phyloP scores from a whole-genome alignment of 2,329 filamentous ascomycete genomes.

The Thermochaetoides dissita region DNA sequence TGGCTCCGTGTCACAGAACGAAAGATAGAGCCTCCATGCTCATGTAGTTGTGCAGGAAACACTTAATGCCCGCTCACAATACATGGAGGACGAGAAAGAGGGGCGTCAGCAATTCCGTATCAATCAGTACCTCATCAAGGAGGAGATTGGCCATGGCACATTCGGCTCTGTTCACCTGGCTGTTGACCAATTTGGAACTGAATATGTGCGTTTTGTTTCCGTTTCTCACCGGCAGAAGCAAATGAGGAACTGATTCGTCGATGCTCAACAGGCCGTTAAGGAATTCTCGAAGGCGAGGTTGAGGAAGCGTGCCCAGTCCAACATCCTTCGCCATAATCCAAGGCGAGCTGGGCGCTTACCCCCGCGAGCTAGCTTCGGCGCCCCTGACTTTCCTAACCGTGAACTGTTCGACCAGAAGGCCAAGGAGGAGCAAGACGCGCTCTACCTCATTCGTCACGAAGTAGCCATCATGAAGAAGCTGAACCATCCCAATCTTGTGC shows the following conservation, averaged over 20 bases:
- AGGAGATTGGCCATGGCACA: conserved; percentile 92
- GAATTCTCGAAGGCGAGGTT: conserved; percentile 91
- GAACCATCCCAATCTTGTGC: conserved; percentile 86
- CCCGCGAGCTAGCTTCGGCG: conserved; percentile 15
- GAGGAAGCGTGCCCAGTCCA: conserved; percentile 78
- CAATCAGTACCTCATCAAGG: conserved; percentile 87
- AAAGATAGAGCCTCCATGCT: not conserved
- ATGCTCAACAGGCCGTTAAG: conserved; percentile 61
- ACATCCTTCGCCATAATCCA: conserved; percentile 44
- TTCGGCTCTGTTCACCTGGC: conserved; percentile 89
- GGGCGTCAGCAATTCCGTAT: conserved; percentile 71
- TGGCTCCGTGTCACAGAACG: not conserved
- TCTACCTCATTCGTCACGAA: conserved; percentile 85
- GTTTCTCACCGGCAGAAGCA: no score
- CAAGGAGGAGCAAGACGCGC: conserved; percentile 52
- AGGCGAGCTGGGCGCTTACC: conserved; percentile 9
- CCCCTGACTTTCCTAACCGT: conserved; percentile 10
- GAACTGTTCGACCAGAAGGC: conserved; percentile 28
- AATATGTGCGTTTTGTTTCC: conserved; percentile 57
- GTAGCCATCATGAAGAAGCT: conserved; percentile 99
- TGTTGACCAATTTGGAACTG: conserved; percentile 74
- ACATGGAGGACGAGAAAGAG: conserved; percentile 71
- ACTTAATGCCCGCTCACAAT: conserved; percentile 75
- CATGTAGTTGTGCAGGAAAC: conserved; percentile 51
- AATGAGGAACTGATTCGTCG: no score